Base-by-base conservation (phyloP, 352 stramenopile genomes). In the Phytophthora sojae region DNA sequence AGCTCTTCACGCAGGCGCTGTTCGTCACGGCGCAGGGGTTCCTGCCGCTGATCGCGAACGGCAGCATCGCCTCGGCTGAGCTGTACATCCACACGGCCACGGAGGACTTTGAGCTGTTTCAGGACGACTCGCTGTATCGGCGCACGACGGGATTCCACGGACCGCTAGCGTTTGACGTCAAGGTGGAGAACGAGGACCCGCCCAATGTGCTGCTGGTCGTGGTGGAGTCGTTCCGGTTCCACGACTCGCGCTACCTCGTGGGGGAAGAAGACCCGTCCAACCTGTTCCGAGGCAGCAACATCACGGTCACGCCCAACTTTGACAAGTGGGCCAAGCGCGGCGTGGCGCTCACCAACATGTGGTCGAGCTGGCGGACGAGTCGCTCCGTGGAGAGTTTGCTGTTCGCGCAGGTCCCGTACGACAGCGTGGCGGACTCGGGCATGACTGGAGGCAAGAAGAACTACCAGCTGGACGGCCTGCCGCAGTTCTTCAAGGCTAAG, bases 211-310 rank as follows among this genome's bases (percentile, higher is more conserved):
- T 91, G 1, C 65, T 89, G 17, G 61, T 91, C 19, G 74, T 67
- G 9, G 64, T 91, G 23, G 83, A 91, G 52, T 91, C 83, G 8
- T 88, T 89, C 53, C 75, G 83, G 4, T 82, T 82, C 45, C 75
- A 77, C 39, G 83, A 91, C 61, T 91, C 81, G 25, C 73, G 76
- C 44, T 89, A 87, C 30, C 69, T 91, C 11, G 77, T 86, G 0
- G 81, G 71, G 0, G 79, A 88, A 11, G 65, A 79, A 7, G 70
- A 76, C 47, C 64, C 64, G 9, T 35, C 70, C 11, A 83, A 85
- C 57, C 23, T 89, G 6, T 65, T 65, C 32, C 69, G 70, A 14
- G 65, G 65, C n/a, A 66, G 11, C 32, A 75, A 78, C 21, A 57
- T 69, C 49, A 81, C 75, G 0, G 63, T 89, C 1, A 87, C 80